A percentile compares a stretch with the other conserved stretches of the same genome.
Evolutionary conservation across 1,284 basidiomycete genomes (phyloP).

Genomic region (Melampsora americana): DNA sequence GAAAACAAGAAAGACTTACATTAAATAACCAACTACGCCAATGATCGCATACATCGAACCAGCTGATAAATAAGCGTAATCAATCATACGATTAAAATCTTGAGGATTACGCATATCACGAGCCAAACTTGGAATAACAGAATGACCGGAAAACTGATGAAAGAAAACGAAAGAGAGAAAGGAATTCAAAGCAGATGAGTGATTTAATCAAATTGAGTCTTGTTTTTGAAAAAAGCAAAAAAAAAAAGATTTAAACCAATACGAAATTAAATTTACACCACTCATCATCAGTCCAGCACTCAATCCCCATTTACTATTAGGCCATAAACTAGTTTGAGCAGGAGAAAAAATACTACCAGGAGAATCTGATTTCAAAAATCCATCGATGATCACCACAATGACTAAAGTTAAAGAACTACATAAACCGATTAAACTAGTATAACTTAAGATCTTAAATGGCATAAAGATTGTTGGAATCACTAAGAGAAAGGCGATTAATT

Average conservation of each 20-base stretch:
- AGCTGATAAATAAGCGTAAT: conserved; percentile 31
- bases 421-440: conserved; percentile 33
- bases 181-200: no score
- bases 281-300: conserved; percentile 42
- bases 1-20: no score
- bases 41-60: conserved; percentile 34
- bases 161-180: background rate
- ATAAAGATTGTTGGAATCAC: conserved; percentile 36
- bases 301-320: conserved; percentile 28
- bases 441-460: conserved; percentile 32
- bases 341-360: conserved; percentile 40
- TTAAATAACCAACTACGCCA: conserved; percentile 28
- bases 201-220: no score
- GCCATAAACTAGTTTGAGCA: conserved; percentile 32
- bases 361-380: conserved; percentile 24
- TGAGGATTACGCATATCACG: conserved; percentile 40
- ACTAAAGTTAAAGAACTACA: conserved; percentile 31
- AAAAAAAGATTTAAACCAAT: background rate
- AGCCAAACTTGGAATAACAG: conserved; percentile 39
- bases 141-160: conserved; percentile 36
- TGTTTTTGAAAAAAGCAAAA: no score
- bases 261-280: conserved; percentile 10
- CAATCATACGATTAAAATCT: conserved; percentile 39
- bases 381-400: conserved; percentile 23
- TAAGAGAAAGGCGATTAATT: conserved; percentile 26